Conservation (phyloP, 345 rosid genomes). For the Conringia planisiliqua region DNA sequence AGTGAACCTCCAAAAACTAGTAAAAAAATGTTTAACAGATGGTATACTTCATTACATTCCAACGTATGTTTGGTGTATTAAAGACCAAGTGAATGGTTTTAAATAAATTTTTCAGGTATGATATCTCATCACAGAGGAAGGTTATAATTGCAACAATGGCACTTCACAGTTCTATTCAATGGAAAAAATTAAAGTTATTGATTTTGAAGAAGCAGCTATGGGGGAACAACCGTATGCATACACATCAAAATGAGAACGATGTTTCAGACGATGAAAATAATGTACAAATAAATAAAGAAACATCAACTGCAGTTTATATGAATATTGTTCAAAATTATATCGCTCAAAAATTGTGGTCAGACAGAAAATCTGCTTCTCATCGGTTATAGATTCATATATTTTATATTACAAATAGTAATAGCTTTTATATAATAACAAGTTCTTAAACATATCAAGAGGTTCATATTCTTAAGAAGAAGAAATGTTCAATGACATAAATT, state of each 20-base stretch:
- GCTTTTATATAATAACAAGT: too few relatives aligned
- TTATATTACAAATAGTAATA: too few relatives aligned
- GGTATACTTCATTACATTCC: background rate
- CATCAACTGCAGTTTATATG: background rate
- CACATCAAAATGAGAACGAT: background rate
- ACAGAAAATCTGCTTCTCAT: background rate
- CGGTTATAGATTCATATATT: background rate
- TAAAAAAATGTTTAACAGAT: background rate
- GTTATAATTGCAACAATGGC: slow-evolving; percentile 8
- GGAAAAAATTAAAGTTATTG: background rate
- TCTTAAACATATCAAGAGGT: too few relatives aligned
- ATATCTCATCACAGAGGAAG: background rate
- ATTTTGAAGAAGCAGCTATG: background rate
- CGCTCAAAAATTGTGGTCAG: background rate
- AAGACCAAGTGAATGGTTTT: background rate
- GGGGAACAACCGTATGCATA: background rate
- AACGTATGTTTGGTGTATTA: background rate
- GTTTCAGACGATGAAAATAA: background rate
- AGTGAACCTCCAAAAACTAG: background rate
- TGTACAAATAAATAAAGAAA: background rate
- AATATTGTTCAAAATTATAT: background rate
- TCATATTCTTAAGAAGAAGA: too few relatives aligned
- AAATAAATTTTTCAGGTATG: slow-evolving; percentile 1
- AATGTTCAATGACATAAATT: too few relatives aligned
- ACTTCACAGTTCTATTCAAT: background rate